A percentile compares a stretch with the other conserved stretches of the same genome.
Conservation (phyloP, 2,329 filamentous ascomycete species). For the Fusarium sacchari region DNA sequence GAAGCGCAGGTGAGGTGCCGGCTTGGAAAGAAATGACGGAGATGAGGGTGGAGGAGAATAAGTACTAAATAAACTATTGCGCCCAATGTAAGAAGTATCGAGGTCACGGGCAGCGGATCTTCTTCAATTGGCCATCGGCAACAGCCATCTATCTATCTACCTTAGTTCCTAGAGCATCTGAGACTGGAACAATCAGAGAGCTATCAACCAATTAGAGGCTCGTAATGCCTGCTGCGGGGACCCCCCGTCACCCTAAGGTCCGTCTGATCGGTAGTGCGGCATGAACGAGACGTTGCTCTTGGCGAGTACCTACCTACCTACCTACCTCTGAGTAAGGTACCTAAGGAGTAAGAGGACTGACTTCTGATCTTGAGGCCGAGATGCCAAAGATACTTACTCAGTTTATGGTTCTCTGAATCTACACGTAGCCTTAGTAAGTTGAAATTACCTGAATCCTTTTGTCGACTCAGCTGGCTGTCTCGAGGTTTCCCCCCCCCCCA, state of each 20-base stretch:
- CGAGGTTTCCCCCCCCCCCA: not conserved
- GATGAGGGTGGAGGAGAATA: not conserved
- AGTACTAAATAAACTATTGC: not conserved
- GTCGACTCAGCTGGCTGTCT: not conserved
- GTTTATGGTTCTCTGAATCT: not conserved
- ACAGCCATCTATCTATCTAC: not conserved
- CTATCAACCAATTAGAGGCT: constrained; percentile 11
- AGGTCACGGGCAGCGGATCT: constrained; percentile 25
- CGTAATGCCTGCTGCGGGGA: not conserved
- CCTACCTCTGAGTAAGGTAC: too few species aligned
- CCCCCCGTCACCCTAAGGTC: not conserved
- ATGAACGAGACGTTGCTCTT: not conserved
- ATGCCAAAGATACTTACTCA: not conserved
- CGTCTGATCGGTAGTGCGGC: constrained; percentile 22
- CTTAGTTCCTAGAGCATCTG: not conserved
- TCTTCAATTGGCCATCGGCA: constrained; percentile 12
- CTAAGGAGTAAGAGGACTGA: not conserved
- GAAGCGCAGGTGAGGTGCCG: not conserved
- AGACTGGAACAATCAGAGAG: not conserved
- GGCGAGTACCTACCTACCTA: too few species aligned
- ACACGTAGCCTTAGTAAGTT: not conserved
- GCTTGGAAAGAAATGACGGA: not conserved
- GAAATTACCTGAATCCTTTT: not conserved
- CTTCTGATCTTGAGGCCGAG: not conserved
- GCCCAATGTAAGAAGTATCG: not conserved